phyloP scores from a whole-genome alignment of 1,284 basidiomycete genomes.

The Leccinum subfulvum region DNA sequence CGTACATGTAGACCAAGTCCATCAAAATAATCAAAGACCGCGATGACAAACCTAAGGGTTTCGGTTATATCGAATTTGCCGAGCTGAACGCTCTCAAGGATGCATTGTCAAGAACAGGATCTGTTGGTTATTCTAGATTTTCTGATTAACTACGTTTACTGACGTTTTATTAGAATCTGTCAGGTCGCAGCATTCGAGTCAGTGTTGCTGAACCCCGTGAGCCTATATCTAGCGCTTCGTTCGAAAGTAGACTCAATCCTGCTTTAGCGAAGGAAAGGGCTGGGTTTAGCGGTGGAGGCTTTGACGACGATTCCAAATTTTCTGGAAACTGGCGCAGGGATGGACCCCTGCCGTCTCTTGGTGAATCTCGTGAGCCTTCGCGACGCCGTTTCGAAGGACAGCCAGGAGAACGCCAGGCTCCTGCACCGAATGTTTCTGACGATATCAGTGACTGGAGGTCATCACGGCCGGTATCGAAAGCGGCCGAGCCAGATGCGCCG shows the following conservation, averaged over 20 bases:
- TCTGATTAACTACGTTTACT: constrained; percentile 6
- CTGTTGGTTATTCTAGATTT: constrained; percentile 42
- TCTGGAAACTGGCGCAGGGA: constrained; percentile 84
- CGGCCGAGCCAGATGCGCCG: constrained; percentile 47
- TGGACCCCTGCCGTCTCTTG: constrained; percentile 75
- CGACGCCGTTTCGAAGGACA: constrained; percentile 63
- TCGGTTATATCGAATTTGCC: constrained; percentile 95
- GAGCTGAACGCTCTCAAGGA: constrained; percentile 83
- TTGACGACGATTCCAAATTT: constrained; percentile 72
- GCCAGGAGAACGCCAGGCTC: constrained; percentile 38
- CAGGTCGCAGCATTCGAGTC: constrained; percentile 81
- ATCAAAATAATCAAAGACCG: constrained; percentile 92
- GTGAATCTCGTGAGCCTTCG: constrained; percentile 53
- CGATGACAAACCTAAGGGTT: constrained; percentile 93
- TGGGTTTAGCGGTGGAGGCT: constrained; percentile 47
- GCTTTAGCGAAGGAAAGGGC: constrained; percentile 68
- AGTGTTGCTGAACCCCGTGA: constrained; percentile 95
- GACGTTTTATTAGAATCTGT: constrained; percentile 52
- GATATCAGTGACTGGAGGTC: constrained; percentile 70
- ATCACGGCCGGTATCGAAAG: constrained; percentile 45
- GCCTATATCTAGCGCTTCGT: constrained; percentile 32
- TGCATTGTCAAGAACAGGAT: constrained; percentile 59
- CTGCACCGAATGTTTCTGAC: constrained; percentile 51
- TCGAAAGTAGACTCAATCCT: constrained; percentile 6
- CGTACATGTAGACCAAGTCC: constrained; percentile 62